Evolutionary conservation across 768 basidiomycete species (phyloP).

Genomic region (Auricularia auricula-judae): DNA sequence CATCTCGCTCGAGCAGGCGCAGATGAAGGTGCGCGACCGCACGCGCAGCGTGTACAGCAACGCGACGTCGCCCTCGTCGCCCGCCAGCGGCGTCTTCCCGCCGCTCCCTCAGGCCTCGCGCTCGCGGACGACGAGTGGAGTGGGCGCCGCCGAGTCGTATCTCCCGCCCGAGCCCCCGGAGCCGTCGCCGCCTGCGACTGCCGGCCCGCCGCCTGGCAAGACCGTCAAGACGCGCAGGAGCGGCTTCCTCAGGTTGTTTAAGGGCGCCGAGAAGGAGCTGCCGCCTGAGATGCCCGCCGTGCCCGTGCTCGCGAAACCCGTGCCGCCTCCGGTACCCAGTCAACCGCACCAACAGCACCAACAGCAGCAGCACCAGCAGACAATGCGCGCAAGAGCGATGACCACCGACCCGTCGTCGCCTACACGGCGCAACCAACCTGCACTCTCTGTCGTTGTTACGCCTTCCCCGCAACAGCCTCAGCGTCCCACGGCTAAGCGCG

Average conservation of each 20-base stretch:
- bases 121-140: conserved; percentile 12
- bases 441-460: conserved; percentile 1
- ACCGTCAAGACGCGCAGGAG: conserved; percentile 67
- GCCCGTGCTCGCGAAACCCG: conserved; percentile 18
- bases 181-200: background rate
- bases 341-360: background rate
- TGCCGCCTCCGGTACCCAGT: background rate
- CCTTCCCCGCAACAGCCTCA: background rate
- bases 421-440: background rate
- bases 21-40: conserved; percentile 47
- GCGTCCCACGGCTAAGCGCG: background rate
- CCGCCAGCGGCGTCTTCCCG: conserved; percentile 8
- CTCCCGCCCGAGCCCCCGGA: conserved; percentile 13
- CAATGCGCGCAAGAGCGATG: background rate
- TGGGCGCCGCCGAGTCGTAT: background rate
- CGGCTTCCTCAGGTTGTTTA: conserved; percentile 70
- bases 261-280: conserved; percentile 33
- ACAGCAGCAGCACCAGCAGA: background rate
- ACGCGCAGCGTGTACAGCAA: conserved; percentile 37
- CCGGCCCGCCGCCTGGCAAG: conserved; percentile 25
- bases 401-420: background rate
- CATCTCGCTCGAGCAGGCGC: conserved; percentile 70
- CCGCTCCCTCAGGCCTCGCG: conserved; percentile 16
- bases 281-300: conserved; percentile 51
- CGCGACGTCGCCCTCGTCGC: background rate